Conservation (phyloP, 495 filamentous ascomycete species). For the Talaromyces ruber region DNA sequence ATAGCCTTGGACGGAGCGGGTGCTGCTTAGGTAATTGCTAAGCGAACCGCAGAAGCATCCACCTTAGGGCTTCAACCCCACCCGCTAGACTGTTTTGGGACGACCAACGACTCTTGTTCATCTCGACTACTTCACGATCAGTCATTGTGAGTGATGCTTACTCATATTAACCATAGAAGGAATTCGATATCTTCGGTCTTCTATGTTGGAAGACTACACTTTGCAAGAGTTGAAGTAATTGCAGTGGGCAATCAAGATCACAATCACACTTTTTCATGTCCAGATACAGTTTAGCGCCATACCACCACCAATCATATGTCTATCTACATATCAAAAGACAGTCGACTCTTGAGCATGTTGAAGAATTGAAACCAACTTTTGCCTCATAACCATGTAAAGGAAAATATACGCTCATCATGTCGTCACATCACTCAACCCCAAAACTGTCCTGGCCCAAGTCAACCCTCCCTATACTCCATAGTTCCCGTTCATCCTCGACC, state of each 20-base stretch:
- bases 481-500: conserved; percentile 84
- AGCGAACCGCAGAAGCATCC: conserved; percentile 27
- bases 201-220: neutral
- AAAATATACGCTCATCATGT: neutral
- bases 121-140: neutral
- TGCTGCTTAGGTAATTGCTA: conserved; percentile 43
- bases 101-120: neutral
- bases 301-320: neutral
- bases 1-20: conserved; percentile 11
- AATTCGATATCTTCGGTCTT: neutral
- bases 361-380: neutral
- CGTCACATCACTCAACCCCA: conserved; percentile 15
- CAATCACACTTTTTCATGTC: neutral
- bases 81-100: neutral
- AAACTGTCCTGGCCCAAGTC: conserved; percentile 67
- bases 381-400: neutral
- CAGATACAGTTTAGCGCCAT: neutral
- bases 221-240: neutral
- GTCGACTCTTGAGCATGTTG: neutral
- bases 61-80: conserved; percentile 28
- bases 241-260: too few relatives aligned
- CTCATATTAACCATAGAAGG: neutral
- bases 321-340: neutral
- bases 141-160: neutral
- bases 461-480: conserved; percentile 90